phyloP scores from a whole-genome alignment of 768 basidiomycete species.

The Russula foetens region DNA sequence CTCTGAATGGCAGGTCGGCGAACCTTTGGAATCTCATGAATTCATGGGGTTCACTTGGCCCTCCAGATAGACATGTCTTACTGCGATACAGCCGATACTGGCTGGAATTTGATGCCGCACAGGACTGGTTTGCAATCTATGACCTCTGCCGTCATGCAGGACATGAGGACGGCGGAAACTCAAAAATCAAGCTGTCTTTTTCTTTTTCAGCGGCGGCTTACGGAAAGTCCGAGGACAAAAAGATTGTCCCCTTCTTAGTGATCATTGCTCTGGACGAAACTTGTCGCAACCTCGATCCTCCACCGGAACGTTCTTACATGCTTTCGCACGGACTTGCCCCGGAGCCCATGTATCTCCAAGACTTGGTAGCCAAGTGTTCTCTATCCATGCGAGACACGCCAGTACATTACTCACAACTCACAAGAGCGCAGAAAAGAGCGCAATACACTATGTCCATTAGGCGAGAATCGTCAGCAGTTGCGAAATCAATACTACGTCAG shows the following conservation, averaged over 20 bases:
- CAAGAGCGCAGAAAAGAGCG: too few relatives aligned
- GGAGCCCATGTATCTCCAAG: background rate
- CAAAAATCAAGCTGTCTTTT: background rate
- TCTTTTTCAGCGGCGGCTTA: background rate
- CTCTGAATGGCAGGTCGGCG: background rate
- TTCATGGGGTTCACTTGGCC: background rate
- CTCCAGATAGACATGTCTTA: background rate
- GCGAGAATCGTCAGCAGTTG: background rate
- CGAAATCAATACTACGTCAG: background rate
- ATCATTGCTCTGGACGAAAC: background rate
- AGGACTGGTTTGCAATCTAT: slow-evolving; percentile 6
- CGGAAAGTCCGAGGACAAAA: background rate
- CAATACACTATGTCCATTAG: background rate
- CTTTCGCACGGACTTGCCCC: background rate
- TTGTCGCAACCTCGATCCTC: background rate
- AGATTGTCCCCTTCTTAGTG: background rate
- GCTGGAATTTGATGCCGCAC: background rate
- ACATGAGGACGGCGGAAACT: background rate
- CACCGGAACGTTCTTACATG: background rate
- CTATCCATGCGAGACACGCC: too few relatives aligned
- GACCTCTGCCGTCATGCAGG: background rate
- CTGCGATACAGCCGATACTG: slow-evolving; percentile 5
- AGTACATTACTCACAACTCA: background rate
- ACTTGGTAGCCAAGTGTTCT: background rate
- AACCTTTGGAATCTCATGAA: background rate